phyloP scores from a whole-genome alignment of 306 rosid genomes.

The Prinsepia uniflora region DNA sequence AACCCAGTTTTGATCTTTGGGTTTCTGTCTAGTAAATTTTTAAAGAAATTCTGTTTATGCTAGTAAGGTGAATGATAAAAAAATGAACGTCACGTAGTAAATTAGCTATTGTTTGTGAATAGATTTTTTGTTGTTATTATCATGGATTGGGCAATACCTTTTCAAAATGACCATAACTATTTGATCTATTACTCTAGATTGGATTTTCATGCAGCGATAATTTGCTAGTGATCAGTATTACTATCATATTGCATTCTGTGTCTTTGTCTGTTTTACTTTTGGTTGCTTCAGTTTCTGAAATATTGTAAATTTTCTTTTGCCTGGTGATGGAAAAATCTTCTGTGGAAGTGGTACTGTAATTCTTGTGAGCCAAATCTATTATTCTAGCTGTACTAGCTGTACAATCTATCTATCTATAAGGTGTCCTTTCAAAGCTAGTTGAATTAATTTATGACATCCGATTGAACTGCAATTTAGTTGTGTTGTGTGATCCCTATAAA shows the following conservation, averaged over 20 bases:
- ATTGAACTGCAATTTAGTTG: neutral
- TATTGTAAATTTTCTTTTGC: neutral
- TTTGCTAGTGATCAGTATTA: neutral
- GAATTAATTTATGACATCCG: neutral
- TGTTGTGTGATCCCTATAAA: neutral
- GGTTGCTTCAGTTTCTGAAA: neutral
- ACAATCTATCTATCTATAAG: neutral
- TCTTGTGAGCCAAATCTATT: neutral
- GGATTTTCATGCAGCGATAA: neutral
- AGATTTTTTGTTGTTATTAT: neutral
- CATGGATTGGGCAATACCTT: neutral
- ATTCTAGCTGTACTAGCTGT: neutral
- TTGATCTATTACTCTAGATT: neutral
- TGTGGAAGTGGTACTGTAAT: slow-evolving; percentile 6
- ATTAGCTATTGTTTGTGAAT: too few species aligned
- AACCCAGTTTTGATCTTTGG: too few species aligned
- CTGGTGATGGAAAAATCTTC: slow-evolving; percentile 20
- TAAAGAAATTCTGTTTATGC: too few species aligned
- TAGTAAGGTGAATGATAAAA: too few species aligned
- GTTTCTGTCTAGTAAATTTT: too few species aligned
- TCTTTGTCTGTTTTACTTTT: neutral
- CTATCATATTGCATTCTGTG: neutral
- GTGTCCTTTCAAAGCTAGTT: neutral
- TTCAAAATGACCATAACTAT: neutral
- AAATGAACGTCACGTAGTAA: too few species aligned